These are phyloP conservation scores for Wallacemonas rigidus DNA, from an alignment of 208 protist species.

Conservation along the genomic window DNA sequence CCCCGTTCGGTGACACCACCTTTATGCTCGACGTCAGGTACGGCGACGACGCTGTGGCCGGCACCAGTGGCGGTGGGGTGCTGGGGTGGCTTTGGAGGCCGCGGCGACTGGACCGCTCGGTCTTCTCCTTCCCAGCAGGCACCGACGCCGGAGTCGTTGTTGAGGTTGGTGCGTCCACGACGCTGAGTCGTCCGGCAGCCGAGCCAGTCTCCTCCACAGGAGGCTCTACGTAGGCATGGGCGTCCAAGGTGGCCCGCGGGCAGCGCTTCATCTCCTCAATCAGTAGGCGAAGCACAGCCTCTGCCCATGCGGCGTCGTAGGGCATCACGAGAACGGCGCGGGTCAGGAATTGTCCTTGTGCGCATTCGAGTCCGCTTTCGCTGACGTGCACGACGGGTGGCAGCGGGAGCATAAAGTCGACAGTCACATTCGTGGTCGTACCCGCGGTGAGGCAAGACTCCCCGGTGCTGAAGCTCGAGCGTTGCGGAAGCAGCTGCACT, in stretches of 20 bases:
- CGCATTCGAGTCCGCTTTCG: slow-evolving; percentile 30
- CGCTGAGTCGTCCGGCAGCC: background rate
- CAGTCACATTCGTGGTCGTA: slow-evolving; percentile 42
- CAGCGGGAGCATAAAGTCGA: slow-evolving; percentile 74
- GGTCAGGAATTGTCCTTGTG: slow-evolving; percentile 51
- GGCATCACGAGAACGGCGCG: slow-evolving; percentile 70
- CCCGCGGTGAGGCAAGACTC: slow-evolving; percentile 53
- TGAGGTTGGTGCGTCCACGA: no score
- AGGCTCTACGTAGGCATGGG: slow-evolving; percentile 31
- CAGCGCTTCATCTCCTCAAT: slow-evolving; percentile 30
- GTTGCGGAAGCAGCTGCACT: slow-evolving; percentile 42
- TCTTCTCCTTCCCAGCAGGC: slow-evolving; percentile 17
- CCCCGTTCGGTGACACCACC: slow-evolving; percentile 68
- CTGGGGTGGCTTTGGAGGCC: slow-evolving; percentile 19
- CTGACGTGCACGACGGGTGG: slow-evolving; percentile 60
- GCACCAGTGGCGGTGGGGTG: background rate
- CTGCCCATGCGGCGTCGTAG: slow-evolving; percentile 57
- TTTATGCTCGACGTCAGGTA: slow-evolving; percentile 56
- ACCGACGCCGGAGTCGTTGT: background rate
- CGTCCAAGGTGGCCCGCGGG: slow-evolving; percentile 30
- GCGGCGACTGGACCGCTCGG: slow-evolving; percentile 7
- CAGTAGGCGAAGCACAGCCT: slow-evolving; percentile 42
- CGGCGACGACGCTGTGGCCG: slow-evolving; percentile 16
- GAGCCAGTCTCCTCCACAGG: background rate
- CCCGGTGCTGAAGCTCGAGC: slow-evolving; percentile 17